Conservation (phyloP, 2,329 filamentous ascomycete species). For the Penicillium sp. region DNA sequence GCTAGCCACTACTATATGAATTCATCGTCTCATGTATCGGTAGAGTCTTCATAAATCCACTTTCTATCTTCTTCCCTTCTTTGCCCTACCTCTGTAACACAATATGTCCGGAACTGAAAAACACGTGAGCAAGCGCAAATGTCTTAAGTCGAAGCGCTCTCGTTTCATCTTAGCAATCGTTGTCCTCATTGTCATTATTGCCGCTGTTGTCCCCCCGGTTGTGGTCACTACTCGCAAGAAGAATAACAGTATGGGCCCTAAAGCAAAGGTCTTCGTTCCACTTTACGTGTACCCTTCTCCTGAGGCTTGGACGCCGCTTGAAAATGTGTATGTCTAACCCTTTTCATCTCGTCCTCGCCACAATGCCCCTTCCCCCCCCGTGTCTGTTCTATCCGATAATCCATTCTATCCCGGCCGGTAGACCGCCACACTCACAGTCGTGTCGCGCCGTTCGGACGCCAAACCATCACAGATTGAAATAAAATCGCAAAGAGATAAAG, state of each 20-base stretch:
- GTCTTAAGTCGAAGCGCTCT: slow-evolving; percentile 30
- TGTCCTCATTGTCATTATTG: slow-evolving; percentile 31
- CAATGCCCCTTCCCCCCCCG: not conserved
- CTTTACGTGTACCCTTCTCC: slow-evolving; percentile 49
- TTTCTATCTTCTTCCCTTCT: slow-evolving; percentile 12
- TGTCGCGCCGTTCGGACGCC: slow-evolving; percentile 11
- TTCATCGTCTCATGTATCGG: slow-evolving; percentile 7
- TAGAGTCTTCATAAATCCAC: slow-evolving; percentile 10
- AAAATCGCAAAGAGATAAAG: slow-evolving; percentile 10
- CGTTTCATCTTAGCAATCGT: slow-evolving; percentile 27
- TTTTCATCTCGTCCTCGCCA: slow-evolving; percentile 6
- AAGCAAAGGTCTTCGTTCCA: slow-evolving; percentile 46
- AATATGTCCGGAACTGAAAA: slow-evolving; percentile 26
- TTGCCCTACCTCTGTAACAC: slow-evolving; percentile 5
- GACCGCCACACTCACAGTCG: slow-evolving; percentile 10
- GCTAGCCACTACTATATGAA: not conserved
- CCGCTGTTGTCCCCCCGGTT: slow-evolving; percentile 32
- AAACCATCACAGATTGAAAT: slow-evolving; percentile 3
- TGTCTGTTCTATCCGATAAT: not conserved
- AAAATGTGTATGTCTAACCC: slow-evolving; percentile 40
- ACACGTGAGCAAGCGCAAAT: slow-evolving; percentile 33
- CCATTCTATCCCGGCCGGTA: slow-evolving; percentile 11
- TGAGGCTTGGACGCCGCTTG: slow-evolving; percentile 47
- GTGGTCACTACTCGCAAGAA: slow-evolving; percentile 36
- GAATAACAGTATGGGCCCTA: slow-evolving; percentile 36